Conservation (phyloP, 2,329 filamentous ascomycete genomes). For the Penicillium thymicola region DNA sequence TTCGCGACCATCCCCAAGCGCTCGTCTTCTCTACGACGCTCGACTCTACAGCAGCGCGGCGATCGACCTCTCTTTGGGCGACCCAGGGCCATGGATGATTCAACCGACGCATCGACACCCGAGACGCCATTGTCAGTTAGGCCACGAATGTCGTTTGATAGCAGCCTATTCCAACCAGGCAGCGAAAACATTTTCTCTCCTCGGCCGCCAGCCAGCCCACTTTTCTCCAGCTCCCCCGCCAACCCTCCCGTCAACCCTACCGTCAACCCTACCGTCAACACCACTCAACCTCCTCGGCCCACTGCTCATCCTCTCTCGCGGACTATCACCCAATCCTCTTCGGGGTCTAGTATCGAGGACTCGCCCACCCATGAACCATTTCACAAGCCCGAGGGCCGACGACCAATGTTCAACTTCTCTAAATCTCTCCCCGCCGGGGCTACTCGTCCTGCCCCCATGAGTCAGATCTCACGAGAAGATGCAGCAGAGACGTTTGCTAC, state of each 20-base stretch:
- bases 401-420: conserved; percentile 59
- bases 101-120: conserved; percentile 55
- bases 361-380: conserved; percentile 62
- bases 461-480: conserved; percentile 48
- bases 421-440: conserved; percentile 71
- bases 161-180: conserved; percentile 61
- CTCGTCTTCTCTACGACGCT: conserved; percentile 75
- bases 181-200: conserved; percentile 66
- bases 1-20: conserved; percentile 61
- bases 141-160: conserved; percentile 74
- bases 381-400: conserved; percentile 54
- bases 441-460: conserved; percentile 47
- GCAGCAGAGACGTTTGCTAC: conserved; percentile 64
- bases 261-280: background rate
- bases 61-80: conserved; percentile 58
- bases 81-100: conserved; percentile 32
- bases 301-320: conserved; percentile 76
- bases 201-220: conserved; percentile 51
- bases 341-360: conserved; percentile 75
- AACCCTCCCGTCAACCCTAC: background rate
- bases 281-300: conserved; percentile 43
- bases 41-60: conserved; percentile 79
- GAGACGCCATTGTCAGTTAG: conserved; percentile 56
- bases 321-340: conserved; percentile 82
- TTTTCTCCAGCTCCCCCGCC: conserved; percentile 32